Evolutionary conservation across 768 basidiomycete genomes (phyloP).

Genomic region (Galerina sulciceps): DNA sequence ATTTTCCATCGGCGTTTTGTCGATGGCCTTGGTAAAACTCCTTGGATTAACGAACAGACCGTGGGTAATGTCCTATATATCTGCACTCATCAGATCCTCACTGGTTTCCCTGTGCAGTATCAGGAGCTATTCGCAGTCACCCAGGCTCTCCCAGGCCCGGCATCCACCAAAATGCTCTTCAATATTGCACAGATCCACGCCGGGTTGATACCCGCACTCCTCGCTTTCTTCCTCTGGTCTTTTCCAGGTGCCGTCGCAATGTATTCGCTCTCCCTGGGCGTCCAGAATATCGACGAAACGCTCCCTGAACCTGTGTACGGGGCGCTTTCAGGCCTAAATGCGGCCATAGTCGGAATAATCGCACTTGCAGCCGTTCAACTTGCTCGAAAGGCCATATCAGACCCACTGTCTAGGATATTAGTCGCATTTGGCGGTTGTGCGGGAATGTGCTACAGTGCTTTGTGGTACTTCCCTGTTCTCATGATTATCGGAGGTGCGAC

Average conservation of each 20-base stretch:
- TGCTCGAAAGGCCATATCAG: constrained; percentile 47
- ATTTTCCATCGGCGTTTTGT: constrained; percentile 46
- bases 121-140: constrained; percentile 52
- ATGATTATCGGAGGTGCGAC: constrained; percentile 42
- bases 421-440: constrained; percentile 46
- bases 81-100: not conserved
- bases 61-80: constrained; percentile 28
- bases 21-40: constrained; percentile 33
- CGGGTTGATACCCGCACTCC: constrained; percentile 42
- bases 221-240: constrained; percentile 48
- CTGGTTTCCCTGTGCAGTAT: constrained; percentile 30
- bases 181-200: constrained; percentile 46
- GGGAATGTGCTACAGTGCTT: constrained; percentile 54
- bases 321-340: constrained; percentile 56
- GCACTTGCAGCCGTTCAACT: constrained; percentile 56
- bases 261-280: constrained; percentile 48
- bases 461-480: constrained; percentile 56
- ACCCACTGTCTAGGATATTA: constrained; percentile 43
- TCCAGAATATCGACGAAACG: constrained; percentile 41
- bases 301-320: constrained; percentile 53
- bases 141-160: constrained; percentile 54
- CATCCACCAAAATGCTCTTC: constrained; percentile 52
- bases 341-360: constrained; percentile 57
- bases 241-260: constrained; percentile 54
- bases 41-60: constrained; percentile 47